Conservation (phyloP, 768 basidiomycete genomes). For the Trametes elegans region DNA sequence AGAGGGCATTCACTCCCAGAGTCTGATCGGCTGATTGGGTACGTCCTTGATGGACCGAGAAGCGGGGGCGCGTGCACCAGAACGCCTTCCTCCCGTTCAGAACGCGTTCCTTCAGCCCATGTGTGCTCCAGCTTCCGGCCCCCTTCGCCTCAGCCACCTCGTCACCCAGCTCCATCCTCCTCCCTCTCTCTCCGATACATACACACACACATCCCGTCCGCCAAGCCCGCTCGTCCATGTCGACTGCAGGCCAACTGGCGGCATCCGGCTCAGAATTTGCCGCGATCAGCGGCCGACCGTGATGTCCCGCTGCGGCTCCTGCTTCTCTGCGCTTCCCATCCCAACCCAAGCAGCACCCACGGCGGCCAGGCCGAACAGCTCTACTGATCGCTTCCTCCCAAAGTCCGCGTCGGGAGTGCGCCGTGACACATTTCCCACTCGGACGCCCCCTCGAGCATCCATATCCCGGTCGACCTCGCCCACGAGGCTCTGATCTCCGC, state of each 20-base stretch:
- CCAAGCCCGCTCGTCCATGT: neutral
- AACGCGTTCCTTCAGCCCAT: slow-evolving; percentile 3
- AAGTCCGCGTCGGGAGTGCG: slow-evolving; percentile 5
- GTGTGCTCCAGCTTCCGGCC: slow-evolving; percentile 14
- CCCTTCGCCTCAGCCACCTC: slow-evolving; percentile 12
- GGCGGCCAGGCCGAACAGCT: slow-evolving; percentile 1
- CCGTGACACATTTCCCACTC: slow-evolving; percentile 3
- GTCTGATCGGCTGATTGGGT: slow-evolving; percentile 22
- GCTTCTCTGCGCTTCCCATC: slow-evolving; percentile 13
- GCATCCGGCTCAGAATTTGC: neutral
- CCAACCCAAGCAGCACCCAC: neutral
- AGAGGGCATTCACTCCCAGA: slow-evolving; percentile 13
- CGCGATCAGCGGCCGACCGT: slow-evolving; percentile 21
- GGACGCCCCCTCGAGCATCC: neutral
- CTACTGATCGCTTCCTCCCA: slow-evolving; percentile 12
- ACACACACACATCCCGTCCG: neutral
- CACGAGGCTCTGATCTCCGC: slow-evolving; percentile 8
- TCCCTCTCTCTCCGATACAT: neutral
- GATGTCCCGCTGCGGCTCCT: slow-evolving; percentile 15
- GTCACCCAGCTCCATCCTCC: neutral
- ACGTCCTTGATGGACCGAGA: slow-evolving; percentile 22
- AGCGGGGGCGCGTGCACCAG: slow-evolving; percentile 19
- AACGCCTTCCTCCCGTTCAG: slow-evolving; percentile 3
- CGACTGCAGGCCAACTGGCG: neutral
- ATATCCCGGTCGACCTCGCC: neutral